Evolutionary conservation across 108 stramenopile genomes (phyloP), one percentile per base, ranked within the genome.

Genomic region (Nitzschia inconspicua): DNA sequence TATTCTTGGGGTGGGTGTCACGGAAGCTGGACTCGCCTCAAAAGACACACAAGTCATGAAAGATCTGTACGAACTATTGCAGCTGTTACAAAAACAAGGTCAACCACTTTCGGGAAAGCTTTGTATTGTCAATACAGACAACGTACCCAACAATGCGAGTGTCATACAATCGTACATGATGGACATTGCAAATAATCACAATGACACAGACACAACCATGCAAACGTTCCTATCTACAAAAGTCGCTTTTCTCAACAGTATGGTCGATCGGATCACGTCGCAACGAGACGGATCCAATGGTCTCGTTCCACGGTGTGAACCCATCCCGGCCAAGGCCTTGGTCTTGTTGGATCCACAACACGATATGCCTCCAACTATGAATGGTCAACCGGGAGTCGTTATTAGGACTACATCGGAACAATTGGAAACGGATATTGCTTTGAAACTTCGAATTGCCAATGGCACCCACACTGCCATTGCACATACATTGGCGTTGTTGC

Each of bases 241-340:
- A 4, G 80, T 95, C 8, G 75, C 78, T 26, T 95, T 90, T 69
- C 75, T 82, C 22, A 86, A 92, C 48, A 87, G 75, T 51, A 95
- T 95, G 94, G 94, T 95, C 7, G 94, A 95, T 83, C 80, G 94
- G 10, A 95, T 95, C 37, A 92, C 90, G 6, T 88, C 90, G 0
- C 82, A 84, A 26, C 69, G 89, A 24, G 68, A 61, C 7, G 14
- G 47, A 1, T 30, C 28, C 4, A 44, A 83, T 48, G 75, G 71
- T 13, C 54, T 81, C 56, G 70, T 95, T 37, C 94, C 94, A 0
- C 48, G 75, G 18, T 79, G 80, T 36, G 94, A 95, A 60, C 94
- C 94, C 0, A 54, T 76, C 3, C 94, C 94, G 1, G 57, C 51
- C 20, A 95, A 95, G 56, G 90, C 94, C 22, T 65, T 95, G 57